These are phyloP conservation scores for Geotrichum histeridarum DNA, from an alignment of 1,139 yeast genomes.

Conservation along the genomic window DNA sequence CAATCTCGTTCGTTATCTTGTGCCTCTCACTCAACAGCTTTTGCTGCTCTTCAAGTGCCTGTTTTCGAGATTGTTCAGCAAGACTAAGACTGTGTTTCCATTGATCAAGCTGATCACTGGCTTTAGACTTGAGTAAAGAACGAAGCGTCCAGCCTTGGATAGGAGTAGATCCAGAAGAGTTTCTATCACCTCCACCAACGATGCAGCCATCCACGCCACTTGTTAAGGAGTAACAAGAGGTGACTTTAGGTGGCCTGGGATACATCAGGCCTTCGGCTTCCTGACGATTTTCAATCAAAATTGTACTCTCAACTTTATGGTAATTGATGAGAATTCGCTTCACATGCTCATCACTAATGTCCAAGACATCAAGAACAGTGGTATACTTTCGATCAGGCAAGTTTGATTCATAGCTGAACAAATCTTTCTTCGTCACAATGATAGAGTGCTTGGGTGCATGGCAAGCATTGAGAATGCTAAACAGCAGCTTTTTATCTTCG, in stretches of 20 bases:
- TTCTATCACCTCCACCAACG: conserved; percentile 14
- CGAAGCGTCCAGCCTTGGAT: conserved; percentile 39
- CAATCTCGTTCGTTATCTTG: neutral
- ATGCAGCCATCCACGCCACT: conserved; percentile 44
- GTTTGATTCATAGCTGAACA: conserved; percentile 47
- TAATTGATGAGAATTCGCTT: conserved; percentile 63
- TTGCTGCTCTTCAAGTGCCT: neutral
- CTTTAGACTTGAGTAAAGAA: conserved; percentile 24
- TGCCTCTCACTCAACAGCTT: neutral
- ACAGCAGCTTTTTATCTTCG: conserved; percentile 53
- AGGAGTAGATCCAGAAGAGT: conserved; percentile 53
- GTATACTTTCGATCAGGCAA: conserved; percentile 39
- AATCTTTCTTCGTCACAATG: conserved; percentile 52
- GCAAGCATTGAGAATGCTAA: conserved; percentile 41
- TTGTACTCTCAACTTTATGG: conserved; percentile 53
- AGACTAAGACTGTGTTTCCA: conserved; percentile 14
- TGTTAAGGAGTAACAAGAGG: conserved; percentile 45
- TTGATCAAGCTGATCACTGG: conserved; percentile 22
- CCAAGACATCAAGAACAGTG: conserved; percentile 58
- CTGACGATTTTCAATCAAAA: conserved; percentile 48
- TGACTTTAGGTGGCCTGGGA: conserved; percentile 42
- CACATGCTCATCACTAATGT: conserved; percentile 50
- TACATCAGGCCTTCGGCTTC: conserved; percentile 50
- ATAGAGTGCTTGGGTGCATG: conserved; percentile 36
- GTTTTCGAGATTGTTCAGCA: neutral